A percentile compares a stretch with the other conserved stretches of the same genome.
phyloP scores from a whole-genome alignment of 2,329 filamentous ascomycete species.

The Bipolaris sorokiniana region DNA sequence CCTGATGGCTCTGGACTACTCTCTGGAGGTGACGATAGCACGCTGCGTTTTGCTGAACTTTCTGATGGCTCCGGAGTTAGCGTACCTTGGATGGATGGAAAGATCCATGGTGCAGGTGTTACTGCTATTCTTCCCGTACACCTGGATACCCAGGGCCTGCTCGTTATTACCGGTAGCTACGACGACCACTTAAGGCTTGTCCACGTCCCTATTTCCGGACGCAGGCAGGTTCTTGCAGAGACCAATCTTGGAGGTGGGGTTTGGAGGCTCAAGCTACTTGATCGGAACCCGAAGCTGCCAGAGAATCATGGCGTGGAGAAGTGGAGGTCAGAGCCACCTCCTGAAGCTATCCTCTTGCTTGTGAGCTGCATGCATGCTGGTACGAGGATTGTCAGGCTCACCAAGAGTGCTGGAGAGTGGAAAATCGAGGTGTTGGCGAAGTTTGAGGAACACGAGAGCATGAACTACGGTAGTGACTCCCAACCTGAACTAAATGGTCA shows the following conservation, averaged over 20 bases:
- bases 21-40: constrained; percentile 78
- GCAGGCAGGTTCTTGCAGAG: constrained; percentile 65
- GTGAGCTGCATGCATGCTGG: constrained; percentile 96
- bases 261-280: constrained; percentile 77
- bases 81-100: constrained; percentile 57
- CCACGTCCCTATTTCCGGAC: constrained; percentile 47
- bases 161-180: constrained; percentile 87
- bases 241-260: constrained; percentile 77
- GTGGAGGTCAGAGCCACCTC: constrained; percentile 23
- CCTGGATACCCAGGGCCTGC: constrained; percentile 49
- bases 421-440: constrained; percentile 68
- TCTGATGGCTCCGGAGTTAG: constrained; percentile 19
- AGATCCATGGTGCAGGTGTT: constrained; percentile 79
- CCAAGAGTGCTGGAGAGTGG: constrained; percentile 55
- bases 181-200: constrained; percentile 81
- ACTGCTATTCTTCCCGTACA: constrained; percentile 81
- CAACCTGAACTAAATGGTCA: constrained; percentile 50
- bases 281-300: constrained; percentile 21
- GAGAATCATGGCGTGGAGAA: constrained; percentile 21
- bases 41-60: constrained; percentile 55
- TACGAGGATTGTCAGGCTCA: constrained; percentile 65
- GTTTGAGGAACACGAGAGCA: constrained; percentile 87
- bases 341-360: constrained; percentile 51
- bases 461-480: constrained; percentile 90
- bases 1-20: constrained; percentile 57